These are phyloP conservation scores for Picochlorum sp. DNA, from an alignment of 139 green algal genomes.

Conservation along the genomic window DNA sequence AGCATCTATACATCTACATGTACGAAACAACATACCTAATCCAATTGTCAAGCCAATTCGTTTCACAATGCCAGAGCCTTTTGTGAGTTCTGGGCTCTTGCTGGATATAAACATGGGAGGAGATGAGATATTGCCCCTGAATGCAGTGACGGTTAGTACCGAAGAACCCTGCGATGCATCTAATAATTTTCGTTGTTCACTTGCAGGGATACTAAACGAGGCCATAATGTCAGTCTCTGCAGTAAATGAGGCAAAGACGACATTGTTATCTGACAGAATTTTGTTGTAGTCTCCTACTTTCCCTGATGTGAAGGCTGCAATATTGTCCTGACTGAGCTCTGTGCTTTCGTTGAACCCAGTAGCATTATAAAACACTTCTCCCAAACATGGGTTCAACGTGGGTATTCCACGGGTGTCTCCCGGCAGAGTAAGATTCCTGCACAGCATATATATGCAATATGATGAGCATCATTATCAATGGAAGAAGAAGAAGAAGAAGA, in stretches of 20 bases:
- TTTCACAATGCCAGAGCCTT: slow-evolving; percentile 24
- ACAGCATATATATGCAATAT: neutral
- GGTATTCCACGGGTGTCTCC: slow-evolving; percentile 4
- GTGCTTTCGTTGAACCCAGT: neutral
- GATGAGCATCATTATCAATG: neutral
- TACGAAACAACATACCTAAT: neutral
- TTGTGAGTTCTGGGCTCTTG: slow-evolving; percentile 7
- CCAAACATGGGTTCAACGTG: slow-evolving; percentile 27
- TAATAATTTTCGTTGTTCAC: slow-evolving; percentile 27
- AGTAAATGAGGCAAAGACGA: slow-evolving; percentile 30
- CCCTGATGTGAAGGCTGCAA: too few species aligned
- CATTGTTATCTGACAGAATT: slow-evolving; percentile 15
- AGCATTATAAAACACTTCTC: neutral
- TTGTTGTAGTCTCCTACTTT: slow-evolving; percentile 6
- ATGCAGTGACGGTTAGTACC: slow-evolving; percentile 31
- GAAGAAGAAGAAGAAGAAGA: neutral
- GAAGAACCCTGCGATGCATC: neutral
- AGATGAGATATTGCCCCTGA: slow-evolving; percentile 25
- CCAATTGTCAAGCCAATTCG: slow-evolving; percentile 21
- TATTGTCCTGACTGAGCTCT: too few species aligned
- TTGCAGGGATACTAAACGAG: slow-evolving; percentile 16
- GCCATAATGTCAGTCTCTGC: slow-evolving; percentile 31
- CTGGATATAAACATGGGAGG: slow-evolving; percentile 32
- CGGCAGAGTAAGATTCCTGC: slow-evolving; percentile 6
- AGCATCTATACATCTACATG: too few species aligned